Conservation (phyloP, 2,329 filamentous ascomycete genomes). For the Pseudogymnoascus sp. region DNA sequence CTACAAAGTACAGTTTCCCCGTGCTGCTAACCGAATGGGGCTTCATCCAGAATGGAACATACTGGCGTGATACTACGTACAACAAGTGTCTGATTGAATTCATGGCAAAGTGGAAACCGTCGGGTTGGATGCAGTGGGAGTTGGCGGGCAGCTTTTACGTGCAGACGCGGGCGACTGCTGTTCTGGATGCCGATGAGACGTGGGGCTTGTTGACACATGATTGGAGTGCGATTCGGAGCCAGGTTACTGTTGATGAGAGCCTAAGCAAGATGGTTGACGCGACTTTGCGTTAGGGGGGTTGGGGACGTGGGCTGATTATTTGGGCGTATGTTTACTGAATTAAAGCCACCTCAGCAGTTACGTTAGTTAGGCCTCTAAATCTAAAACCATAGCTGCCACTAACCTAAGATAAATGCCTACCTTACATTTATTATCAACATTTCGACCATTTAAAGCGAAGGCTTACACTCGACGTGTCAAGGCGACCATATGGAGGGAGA, state of each 20-base stretch:
- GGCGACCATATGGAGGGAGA: background rate
- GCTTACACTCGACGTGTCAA: background rate
- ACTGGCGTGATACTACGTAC: conserved; percentile 39
- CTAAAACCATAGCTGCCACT: background rate
- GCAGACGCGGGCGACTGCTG: conserved; percentile 31
- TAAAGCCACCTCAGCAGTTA: background rate
- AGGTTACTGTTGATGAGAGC: conserved; percentile 33
- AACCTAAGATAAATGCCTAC: background rate
- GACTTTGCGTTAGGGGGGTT: conserved; percentile 17
- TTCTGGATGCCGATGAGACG: conserved; percentile 46
- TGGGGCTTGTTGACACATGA: conserved; percentile 49
- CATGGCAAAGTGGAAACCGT: conserved; percentile 36
- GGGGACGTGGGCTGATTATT: background rate
- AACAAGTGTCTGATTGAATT: conserved; percentile 42
- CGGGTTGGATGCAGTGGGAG: conserved; percentile 52
- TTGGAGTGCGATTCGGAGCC: conserved; percentile 42
- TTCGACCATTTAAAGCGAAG: background rate
- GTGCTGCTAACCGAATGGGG: conserved; percentile 36
- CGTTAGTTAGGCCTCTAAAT: background rate
- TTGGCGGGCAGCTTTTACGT: conserved; percentile 51
- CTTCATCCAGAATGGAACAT: conserved; percentile 39
- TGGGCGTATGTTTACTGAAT: background rate
- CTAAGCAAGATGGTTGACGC: conserved; percentile 34
- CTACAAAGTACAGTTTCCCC: conserved; percentile 30
- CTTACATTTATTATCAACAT: background rate